Evolutionary conservation across 1,284 basidiomycete genomes (phyloP).

Genomic region (Papiliotrema terrestris): DNA sequence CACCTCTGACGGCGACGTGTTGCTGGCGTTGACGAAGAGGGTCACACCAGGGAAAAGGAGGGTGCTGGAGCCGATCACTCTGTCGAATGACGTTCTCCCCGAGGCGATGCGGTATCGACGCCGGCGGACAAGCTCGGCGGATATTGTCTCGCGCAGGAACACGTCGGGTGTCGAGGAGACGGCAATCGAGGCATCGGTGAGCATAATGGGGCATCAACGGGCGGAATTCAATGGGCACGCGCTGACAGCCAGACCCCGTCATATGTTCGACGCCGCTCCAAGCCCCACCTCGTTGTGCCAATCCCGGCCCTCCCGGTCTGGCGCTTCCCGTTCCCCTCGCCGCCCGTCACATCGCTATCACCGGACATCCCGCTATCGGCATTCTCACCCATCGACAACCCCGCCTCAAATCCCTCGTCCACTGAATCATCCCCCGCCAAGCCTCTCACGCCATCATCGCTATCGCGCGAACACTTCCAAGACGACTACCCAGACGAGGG

Average conservation of each 20-base stretch:
- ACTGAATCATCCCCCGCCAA: slow-evolving; percentile 1
- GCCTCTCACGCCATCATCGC: background rate
- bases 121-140: background rate
- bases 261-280: slow-evolving; percentile 7
- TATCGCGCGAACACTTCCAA: background rate
- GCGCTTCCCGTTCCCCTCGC: slow-evolving; percentile 33
- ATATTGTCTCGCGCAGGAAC: background rate
- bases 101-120: background rate
- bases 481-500: slow-evolving; percentile 1
- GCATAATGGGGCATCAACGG: background rate
- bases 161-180: background rate
- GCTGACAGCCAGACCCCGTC: slow-evolving; percentile 9
- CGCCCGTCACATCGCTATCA: slow-evolving; percentile 29
- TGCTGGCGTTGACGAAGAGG: slow-evolving; percentile 20
- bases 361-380: slow-evolving; percentile 31
- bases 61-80: slow-evolving; percentile 23
- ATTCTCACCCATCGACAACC: slow-evolving; percentile 25
- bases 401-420: slow-evolving; percentile 8
- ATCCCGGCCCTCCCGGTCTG: slow-evolving; percentile 21
- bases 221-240: background rate
- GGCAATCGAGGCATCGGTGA: background rate
- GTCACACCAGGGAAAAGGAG: slow-evolving; percentile 19
- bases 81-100: background rate
- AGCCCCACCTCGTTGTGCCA: slow-evolving; percentile 9
- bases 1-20: slow-evolving; percentile 13